phyloP scores from a whole-genome alignment of 2,329 filamentous ascomycete species.

The Fusarium xylarioides region DNA sequence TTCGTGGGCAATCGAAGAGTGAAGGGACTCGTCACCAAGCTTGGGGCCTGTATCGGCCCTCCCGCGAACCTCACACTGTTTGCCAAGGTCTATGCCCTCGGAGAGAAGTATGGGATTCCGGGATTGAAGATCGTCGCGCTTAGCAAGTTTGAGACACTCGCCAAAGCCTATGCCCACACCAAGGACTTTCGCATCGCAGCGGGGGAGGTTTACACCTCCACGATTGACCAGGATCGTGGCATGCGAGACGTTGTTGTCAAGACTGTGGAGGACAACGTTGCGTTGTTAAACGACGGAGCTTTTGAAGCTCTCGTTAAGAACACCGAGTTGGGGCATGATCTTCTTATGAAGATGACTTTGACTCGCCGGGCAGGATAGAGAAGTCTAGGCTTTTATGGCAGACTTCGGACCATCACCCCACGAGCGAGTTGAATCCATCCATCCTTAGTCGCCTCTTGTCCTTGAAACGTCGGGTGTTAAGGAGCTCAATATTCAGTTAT shows the following conservation, averaged over 20 bases:
- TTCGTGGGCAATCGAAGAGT: not conserved
- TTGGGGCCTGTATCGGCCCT: not conserved
- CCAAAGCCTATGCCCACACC: not conserved
- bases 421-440: not conserved
- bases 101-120: not conserved
- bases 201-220: not conserved
- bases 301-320: not conserved
- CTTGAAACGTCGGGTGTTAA: not conserved
- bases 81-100: not conserved
- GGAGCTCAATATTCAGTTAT: not conserved
- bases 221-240: not conserved
- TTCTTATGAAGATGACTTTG: not conserved
- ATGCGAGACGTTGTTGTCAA: not conserved
- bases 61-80: not conserved
- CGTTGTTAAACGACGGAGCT: accelerated
- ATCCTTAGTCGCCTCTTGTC: not conserved
- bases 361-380: not conserved
- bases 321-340: not conserved
- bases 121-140: not conserved
- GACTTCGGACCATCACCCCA: not conserved
- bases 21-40: not conserved
- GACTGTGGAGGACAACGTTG: accelerated
- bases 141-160: not conserved
- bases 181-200: not conserved
- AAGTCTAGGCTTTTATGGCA: not conserved